Base-by-base conservation (phyloP, 177 flowering plant genomes). In the Vitis hybrid region DNA sequence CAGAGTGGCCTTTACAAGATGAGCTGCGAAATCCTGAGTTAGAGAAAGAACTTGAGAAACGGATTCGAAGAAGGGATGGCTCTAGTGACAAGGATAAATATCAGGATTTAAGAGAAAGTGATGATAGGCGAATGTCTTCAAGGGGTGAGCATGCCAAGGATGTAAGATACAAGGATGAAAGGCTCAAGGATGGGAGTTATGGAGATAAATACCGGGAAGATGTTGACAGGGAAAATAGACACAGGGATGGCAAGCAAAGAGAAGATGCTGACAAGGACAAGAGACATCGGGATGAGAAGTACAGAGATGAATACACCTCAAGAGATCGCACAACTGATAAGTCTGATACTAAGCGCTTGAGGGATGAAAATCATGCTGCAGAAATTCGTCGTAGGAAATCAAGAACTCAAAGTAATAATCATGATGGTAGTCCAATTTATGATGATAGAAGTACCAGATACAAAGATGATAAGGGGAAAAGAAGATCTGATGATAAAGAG, bases 41-140 rank as follows among this genome's bases (percentile, higher is more conserved):
- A 40, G 94, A 88, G 78, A 85, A 80, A 70, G 94, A 88, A 19
- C 72, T 75, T 64, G 92, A 90, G 66, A 87, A 83, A 70, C 78
- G 81, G 52, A 78, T 55, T 24, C 76, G 78, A 72, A 82, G 74
- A 70, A 82, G 73, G 70, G 86, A 82, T 68, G 77, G 69, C 49
- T 79, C 83, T 55, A 68, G 68, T 68, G 85, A 84, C 14, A 80
- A 76, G 70, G 88, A 86, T 51, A 84, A 80, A 75, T 57, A 79
- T 71, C 81, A 67, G 56, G 89, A 82, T 67, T 84, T 24, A 56
- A 84, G 75, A 75, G 87, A 82, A 49, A 55, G 68, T 75, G 79
- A 74, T 71, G 87, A 74, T 27, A 84, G 72, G 49, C 73, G 75
- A 18, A 35, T 80, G 62, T 81, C 84, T 19, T 74, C 79, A 52